Conservation (phyloP, 2,329 filamentous ascomycete species). For the Magnaporthales sp. region DNA sequence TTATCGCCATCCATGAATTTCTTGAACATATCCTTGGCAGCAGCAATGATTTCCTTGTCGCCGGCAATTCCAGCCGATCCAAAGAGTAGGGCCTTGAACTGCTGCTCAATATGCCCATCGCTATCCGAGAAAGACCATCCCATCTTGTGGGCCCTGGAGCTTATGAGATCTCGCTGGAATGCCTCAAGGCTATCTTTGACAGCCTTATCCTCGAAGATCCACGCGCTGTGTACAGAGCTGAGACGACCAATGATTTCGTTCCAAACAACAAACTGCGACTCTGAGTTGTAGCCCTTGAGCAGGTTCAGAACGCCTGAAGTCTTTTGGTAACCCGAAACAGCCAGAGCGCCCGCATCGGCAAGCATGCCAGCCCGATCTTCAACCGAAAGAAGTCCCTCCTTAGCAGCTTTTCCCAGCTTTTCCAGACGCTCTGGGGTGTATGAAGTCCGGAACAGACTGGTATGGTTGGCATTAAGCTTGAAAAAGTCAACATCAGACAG, state of each 20-base stretch:
- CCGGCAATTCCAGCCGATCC: conserved; percentile 72
- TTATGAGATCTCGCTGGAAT: conserved; percentile 73
- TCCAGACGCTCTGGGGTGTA: conserved; percentile 76
- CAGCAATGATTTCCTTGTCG: conserved; percentile 68
- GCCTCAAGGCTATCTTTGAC: conserved; percentile 68
- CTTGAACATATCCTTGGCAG: conserved; percentile 82
- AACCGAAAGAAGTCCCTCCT: conserved; percentile 68
- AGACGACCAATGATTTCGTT: conserved; percentile 80
- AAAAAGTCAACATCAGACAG: conserved; percentile 78
- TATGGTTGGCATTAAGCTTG: conserved; percentile 95
- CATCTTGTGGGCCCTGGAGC: conserved; percentile 72
- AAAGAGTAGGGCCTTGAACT: conserved; percentile 91
- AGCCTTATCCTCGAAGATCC: conserved; percentile 76
- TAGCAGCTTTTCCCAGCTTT: conserved; percentile 83
- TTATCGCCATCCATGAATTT: conserved; percentile 75
- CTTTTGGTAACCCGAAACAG: conserved; percentile 85
- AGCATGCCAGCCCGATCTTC: conserved; percentile 95
- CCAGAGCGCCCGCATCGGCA: conserved; percentile 82
- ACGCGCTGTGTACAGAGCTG: conserved; percentile 70
- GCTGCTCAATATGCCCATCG: conserved; percentile 84
- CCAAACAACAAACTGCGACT: conserved; percentile 90
- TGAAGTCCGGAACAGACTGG: conserved; percentile 82
- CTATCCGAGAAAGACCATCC: conserved; percentile 81
- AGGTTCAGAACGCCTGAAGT: conserved; percentile 82
- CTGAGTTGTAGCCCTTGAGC: conserved; percentile 75